phyloP scores from a whole-genome alignment of 495 filamentous ascomycete species.

The Neurospora sp. region DNA sequence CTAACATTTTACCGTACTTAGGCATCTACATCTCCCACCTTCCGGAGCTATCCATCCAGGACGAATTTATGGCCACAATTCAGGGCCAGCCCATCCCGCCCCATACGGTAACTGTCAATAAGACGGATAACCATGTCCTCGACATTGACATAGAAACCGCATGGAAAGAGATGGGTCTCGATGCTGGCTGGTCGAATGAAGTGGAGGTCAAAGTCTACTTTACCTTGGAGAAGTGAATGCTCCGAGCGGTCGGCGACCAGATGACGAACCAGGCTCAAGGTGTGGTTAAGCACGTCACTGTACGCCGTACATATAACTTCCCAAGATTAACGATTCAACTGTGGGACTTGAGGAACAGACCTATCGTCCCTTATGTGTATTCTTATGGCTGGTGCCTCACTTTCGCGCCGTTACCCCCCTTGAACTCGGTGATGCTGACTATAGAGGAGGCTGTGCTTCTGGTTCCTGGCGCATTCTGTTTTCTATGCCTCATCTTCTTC shows the following conservation, averaged over 20 bases:
- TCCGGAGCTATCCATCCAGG: slow-evolving; percentile 43
- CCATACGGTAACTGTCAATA: slow-evolving; percentile 52
- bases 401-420: not conserved
- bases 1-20: slow-evolving; percentile 12
- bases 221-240: slow-evolving; percentile 7
- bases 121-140: slow-evolving; percentile 48
- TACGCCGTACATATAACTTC: not conserved
- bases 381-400: not conserved
- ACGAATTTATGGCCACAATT: slow-evolving; percentile 69
- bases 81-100: slow-evolving; percentile 57
- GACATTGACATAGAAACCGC: slow-evolving; percentile 68
- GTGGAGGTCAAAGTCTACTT: slow-evolving; percentile 60
- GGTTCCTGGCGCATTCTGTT: not conserved
- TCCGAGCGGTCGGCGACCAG: not conserved
- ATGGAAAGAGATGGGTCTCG: slow-evolving; percentile 64
- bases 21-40: slow-evolving; percentile 66
- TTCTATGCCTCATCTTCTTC: not conserved
- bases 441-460: not conserved
- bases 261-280: not conserved
- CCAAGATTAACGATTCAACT: not conserved
- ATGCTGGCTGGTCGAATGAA: slow-evolving; percentile 78
- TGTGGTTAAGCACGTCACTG: not conserved
- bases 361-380: not conserved
- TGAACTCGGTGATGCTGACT: not conserved
- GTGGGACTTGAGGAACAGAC: not conserved